Evolutionary conservation across 2,329 filamentous ascomycete species (phyloP).

Genomic region (Paraphoma chrysanthemicola): DNA sequence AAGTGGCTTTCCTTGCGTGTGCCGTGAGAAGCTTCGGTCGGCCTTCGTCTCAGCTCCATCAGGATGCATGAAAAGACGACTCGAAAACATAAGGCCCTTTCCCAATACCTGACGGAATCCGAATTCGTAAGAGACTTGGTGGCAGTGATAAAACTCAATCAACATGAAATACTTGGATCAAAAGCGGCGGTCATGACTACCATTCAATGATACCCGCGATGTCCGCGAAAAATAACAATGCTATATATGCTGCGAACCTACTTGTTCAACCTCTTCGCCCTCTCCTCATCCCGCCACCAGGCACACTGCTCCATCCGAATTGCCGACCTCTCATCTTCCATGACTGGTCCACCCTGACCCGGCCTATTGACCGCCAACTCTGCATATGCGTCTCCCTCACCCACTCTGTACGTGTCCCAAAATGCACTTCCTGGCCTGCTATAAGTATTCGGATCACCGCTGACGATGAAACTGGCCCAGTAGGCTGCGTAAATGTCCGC

Average conservation of each 20-base stretch:
- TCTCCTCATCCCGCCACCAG: slow-evolving; percentile 42
- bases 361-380: slow-evolving; percentile 34
- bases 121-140: too few species aligned
- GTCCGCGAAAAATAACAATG: background rate
- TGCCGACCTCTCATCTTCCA: slow-evolving; percentile 33
- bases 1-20: too few species aligned
- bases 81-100: too few species aligned
- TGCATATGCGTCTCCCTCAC: slow-evolving; percentile 3
- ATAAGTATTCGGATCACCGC: slow-evolving; percentile 43
- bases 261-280: slow-evolving; percentile 41
- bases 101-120: too few species aligned
- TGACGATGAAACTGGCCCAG: slow-evolving; percentile 45
- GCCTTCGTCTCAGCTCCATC: too few species aligned
- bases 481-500: slow-evolving; percentile 43
- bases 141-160: too few species aligned
- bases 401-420: slow-evolving; percentile 39
- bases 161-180: too few species aligned
- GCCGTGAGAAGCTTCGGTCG: too few species aligned
- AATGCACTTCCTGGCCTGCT: slow-evolving; percentile 22
- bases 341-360: slow-evolving; percentile 25
- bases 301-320: slow-evolving; percentile 38
- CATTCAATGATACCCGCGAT: background rate
- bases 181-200: too few species aligned
- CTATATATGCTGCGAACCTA: slow-evolving; percentile 7
- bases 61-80: too few species aligned